phyloP scores from a whole-genome alignment of 352 stramenopile genomes.

The Peronospora destructor region DNA sequence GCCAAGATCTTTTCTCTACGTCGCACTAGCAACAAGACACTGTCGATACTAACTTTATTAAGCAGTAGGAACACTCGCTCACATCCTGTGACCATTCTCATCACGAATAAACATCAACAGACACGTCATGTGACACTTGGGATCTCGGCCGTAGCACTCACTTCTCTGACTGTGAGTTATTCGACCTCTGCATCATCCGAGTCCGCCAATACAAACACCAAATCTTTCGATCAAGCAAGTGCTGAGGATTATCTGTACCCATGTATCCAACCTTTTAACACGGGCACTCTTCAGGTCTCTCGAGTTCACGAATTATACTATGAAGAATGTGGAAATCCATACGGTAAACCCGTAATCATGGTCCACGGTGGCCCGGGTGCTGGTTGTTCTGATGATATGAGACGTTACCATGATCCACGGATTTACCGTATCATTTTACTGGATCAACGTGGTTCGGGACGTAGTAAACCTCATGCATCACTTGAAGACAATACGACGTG shows the following conservation, averaged over 20 bases:
- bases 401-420: slow-evolving; percentile 88
- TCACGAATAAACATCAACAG: slow-evolving; percentile 13
- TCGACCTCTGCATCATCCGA: slow-evolving; percentile 25
- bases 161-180: slow-evolving; percentile 23
- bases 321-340: slow-evolving; percentile 83
- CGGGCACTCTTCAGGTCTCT: slow-evolving; percentile 74
- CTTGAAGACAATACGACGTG: slow-evolving; percentile 90
- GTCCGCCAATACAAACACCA: slow-evolving; percentile 5
- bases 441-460: slow-evolving; percentile 90
- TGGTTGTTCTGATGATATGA: slow-evolving; percentile 84
- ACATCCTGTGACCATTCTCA: slow-evolving; percentile 20
- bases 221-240: slow-evolving; percentile 35
- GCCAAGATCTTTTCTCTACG: slow-evolving; percentile 14
- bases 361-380: slow-evolving; percentile 91
- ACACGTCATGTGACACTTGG: slow-evolving; percentile 14
- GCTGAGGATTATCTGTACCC: slow-evolving; percentile 78
- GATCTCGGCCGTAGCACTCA: slow-evolving; percentile 23
- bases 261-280: slow-evolving; percentile 75
- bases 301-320: slow-evolving; percentile 87
- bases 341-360: slow-evolving; percentile 89
- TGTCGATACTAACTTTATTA: slow-evolving; percentile 26
- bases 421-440: slow-evolving; percentile 90
- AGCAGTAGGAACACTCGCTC: slow-evolving; percentile 17
- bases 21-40: slow-evolving; percentile 19
- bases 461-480: slow-evolving; percentile 79